Conservation (phyloP, 345 rosid species). For the Eucalyptus tenuipes region DNA sequence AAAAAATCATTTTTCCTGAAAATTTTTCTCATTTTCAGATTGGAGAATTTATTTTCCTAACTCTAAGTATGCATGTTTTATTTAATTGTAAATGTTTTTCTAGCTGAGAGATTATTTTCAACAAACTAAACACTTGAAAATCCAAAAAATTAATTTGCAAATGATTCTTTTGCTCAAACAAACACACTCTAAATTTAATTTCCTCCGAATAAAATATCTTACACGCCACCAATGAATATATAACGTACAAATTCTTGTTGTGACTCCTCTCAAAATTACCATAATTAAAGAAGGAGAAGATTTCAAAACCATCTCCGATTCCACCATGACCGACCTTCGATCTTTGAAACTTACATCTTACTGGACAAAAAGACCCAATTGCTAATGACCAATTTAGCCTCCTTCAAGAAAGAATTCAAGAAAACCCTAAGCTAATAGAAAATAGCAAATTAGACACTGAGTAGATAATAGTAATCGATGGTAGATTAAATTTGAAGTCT, state of each 20-base stretch:
- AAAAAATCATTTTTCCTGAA: rapidly evolving
- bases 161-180: neutral
- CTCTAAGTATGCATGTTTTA: neutral
- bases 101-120: neutral
- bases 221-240: neutral
- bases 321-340: neutral
- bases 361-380: neutral
- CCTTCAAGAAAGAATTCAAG: neutral
- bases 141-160: neutral
- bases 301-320: neutral
- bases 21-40: neutral
- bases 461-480: neutral
- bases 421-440: neutral
- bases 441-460: neutral
- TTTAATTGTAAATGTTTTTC: neutral
- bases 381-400: neutral
- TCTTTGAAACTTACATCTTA: neutral
- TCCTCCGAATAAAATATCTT: neutral
- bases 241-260: neutral
- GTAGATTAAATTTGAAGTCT: neutral
- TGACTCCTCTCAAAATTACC: neutral
- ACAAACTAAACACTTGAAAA: neutral
- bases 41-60: neutral
- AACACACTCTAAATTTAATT: neutral
- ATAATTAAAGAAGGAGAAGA: neutral